A percentile compares a stretch with the other conserved stretches of the same genome.
Conservation (phyloP, 768 basidiomycete genomes). For the Clavulina sp. region DNA sequence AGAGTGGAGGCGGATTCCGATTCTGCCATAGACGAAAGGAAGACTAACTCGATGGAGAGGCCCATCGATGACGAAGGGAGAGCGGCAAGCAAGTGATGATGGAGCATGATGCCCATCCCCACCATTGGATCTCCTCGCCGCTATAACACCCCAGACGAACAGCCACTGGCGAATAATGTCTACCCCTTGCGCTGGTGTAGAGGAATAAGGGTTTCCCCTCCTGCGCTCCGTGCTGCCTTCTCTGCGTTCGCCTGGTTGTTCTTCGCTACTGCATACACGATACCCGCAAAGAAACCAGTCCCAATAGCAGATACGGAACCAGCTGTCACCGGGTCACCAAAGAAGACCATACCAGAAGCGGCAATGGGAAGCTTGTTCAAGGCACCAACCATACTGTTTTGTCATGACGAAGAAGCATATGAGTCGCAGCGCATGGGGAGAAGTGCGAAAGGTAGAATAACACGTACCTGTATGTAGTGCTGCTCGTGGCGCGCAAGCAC, state of each 20-base stretch:
- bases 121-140: too few relatives aligned
- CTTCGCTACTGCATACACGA: constrained; percentile 88
- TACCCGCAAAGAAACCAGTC: constrained; percentile 79
- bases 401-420: too few relatives aligned
- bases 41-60: too few relatives aligned
- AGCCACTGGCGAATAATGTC: neutral
- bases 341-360: constrained; percentile 96
- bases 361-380: constrained; percentile 96
- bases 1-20: too few relatives aligned
- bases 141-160: too few relatives aligned
- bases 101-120: too few relatives aligned
- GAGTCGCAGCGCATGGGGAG: neutral
- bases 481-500: constrained; percentile 91
- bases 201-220: neutral
- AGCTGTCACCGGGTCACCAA: constrained; percentile 74
- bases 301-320: constrained; percentile 78
- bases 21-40: too few relatives aligned
- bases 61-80: too few relatives aligned
- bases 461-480: constrained; percentile 85
- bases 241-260: constrained; percentile 78
- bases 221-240: constrained; percentile 27
- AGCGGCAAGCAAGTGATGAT: too few relatives aligned
- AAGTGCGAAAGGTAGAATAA: neutral
- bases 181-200: constrained; percentile 1
- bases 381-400: constrained; percentile 82